A percentile compares a stretch with the other conserved stretches of the same genome.
Conservation (phyloP, 2,329 filamentous ascomycete species). For the Xylariaceae sp. region DNA sequence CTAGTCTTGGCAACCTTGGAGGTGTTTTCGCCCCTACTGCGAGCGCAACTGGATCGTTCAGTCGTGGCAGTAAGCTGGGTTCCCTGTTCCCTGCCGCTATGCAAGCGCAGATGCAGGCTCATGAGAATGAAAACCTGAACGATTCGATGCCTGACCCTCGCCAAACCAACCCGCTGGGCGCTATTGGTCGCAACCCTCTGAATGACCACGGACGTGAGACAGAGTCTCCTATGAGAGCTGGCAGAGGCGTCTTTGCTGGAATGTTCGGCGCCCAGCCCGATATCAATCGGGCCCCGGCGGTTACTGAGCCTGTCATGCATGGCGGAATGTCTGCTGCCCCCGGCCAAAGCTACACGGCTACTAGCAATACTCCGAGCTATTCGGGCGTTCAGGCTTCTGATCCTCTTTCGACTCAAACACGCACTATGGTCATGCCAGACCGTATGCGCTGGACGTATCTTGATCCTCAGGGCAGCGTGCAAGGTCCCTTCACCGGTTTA, state of each 20-base stretch:
- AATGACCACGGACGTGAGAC: slow-evolving; percentile 50
- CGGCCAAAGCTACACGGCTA: slow-evolving; percentile 30
- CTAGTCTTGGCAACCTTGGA: slow-evolving; percentile 61
- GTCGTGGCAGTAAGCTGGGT: slow-evolving; percentile 74
- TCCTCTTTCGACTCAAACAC: slow-evolving; percentile 62
- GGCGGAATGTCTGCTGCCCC: slow-evolving; percentile 29
- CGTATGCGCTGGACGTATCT: slow-evolving; percentile 98
- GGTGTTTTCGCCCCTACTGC: slow-evolving; percentile 64
- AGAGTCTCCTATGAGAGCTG: slow-evolving; percentile 54
- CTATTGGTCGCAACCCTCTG: slow-evolving; percentile 60
- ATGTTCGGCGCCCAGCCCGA: slow-evolving; percentile 41
- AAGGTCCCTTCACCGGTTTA: slow-evolving; percentile 90
- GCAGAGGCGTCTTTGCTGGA: slow-evolving; percentile 53
- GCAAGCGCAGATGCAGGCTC: slow-evolving; percentile 81
- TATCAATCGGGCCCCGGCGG: slow-evolving; percentile 30
- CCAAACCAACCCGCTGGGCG: slow-evolving; percentile 57
- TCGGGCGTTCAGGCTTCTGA: slow-evolving; percentile 37
- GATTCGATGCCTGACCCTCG: slow-evolving; percentile 57
- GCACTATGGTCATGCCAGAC: slow-evolving; percentile 98
- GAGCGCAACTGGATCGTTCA: slow-evolving; percentile 58
- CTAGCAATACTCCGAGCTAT: slow-evolving; percentile 30
- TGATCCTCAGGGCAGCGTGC: slow-evolving; percentile 84
- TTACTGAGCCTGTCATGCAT: slow-evolving; percentile 30
- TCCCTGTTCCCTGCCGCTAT: slow-evolving; percentile 83
- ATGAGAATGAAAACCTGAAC: slow-evolving; percentile 58